These are phyloP conservation scores for Penicillium antarcticum DNA, from an alignment of 495 filamentous ascomycete genomes.

Conservation along the genomic window DNA sequence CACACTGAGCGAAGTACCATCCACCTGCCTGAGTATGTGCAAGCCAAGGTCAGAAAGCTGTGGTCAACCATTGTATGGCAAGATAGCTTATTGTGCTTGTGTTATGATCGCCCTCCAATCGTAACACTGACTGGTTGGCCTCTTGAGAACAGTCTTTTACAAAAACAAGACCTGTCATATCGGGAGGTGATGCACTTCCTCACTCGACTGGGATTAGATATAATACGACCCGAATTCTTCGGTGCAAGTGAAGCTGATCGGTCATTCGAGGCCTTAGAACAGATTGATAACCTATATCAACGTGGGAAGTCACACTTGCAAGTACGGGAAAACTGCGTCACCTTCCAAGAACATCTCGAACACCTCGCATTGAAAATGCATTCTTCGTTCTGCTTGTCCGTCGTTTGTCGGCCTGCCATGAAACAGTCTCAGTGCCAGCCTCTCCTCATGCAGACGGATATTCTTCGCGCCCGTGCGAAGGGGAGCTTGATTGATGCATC, in stretches of 20 bases:
- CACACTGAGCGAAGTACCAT: conserved; percentile 27
- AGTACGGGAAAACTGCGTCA: conserved; percentile 19
- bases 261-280: conserved; percentile 18
- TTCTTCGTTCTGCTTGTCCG: conserved; percentile 27
- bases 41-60: conserved; percentile 19
- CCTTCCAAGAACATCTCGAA: conserved; percentile 33
- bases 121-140: conserved; percentile 27
- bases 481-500: conserved; percentile 30
- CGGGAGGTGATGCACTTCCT: conserved; percentile 29
- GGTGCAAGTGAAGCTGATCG: conserved; percentile 6
- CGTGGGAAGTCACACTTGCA: conserved; percentile 21
- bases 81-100: conserved; percentile 34
- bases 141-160: conserved; percentile 1
- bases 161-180: conserved; percentile 21
- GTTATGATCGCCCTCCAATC: conserved; percentile 33
- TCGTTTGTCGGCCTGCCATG: conserved; percentile 34
- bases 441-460: conserved; percentile 4
- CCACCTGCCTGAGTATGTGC: conserved; percentile 24
- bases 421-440: conserved; percentile 10
- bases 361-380: conserved; percentile 37
- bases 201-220: conserved; percentile 26
- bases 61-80: conserved; percentile 38
- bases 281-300: conserved; percentile 20
- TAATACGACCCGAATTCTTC: conserved; percentile 10
- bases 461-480: conserved; percentile 24